These are phyloP conservation scores for Rhynchosporium secalis DNA, from an alignment of 2,329 filamentous ascomycete species.

Conservation along the genomic window DNA sequence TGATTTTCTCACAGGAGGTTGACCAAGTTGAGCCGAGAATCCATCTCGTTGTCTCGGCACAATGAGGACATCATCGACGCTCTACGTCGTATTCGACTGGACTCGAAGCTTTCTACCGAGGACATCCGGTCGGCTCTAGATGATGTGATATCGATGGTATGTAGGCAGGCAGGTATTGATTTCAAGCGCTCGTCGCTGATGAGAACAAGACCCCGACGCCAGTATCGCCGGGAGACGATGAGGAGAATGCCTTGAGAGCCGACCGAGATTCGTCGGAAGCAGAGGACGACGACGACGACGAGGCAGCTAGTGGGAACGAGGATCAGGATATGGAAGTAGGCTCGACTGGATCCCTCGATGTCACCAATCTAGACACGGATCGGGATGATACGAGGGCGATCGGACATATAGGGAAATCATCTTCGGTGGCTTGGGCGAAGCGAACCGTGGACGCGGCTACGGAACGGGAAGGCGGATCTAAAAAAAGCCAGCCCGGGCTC, in stretches of 20 bases:
- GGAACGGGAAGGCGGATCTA: background rate
- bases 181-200: conserved; percentile 6
- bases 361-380: conserved; percentile 31
- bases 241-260: background rate
- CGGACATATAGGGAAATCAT: conserved; percentile 33
- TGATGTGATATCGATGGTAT: conserved; percentile 31
- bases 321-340: conserved; percentile 29
- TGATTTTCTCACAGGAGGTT: conserved; percentile 19
- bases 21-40: conserved; percentile 29
- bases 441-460: conserved; percentile 23
- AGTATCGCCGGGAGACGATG: conserved; percentile 9
- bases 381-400: conserved; percentile 29
- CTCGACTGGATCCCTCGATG: conserved; percentile 35
- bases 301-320: conserved; percentile 15
- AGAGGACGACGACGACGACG: conserved; percentile 12
- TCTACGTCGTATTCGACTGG: conserved; percentile 29
- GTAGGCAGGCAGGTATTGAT: background rate
- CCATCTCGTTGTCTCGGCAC: conserved; percentile 22
- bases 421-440: conserved; percentile 32
- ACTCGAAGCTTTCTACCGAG: conserved; percentile 24
- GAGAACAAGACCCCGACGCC: conserved; percentile 15
- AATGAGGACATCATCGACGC: conserved; percentile 27
- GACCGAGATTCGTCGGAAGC: conserved; percentile 14
- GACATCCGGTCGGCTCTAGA: conserved; percentile 29
- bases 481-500: conserved; percentile 14